Base-by-base conservation (phyloP, 2,329 filamentous ascomycete genomes). In the Colletotrichum magnum region DNA sequence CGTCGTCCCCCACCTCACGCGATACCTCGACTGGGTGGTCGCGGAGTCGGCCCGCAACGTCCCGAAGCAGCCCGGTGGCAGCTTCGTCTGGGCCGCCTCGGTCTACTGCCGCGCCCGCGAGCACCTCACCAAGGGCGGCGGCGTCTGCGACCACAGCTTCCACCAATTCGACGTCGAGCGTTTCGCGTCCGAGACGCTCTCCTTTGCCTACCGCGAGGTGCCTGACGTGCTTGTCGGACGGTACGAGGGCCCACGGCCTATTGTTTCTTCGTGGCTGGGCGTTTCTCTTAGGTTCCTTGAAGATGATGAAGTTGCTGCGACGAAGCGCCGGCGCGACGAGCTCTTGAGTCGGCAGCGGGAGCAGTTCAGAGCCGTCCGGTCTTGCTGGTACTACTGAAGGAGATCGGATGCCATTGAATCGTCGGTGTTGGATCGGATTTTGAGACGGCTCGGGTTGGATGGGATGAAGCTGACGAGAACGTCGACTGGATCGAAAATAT, bases 21-120 rank as follows among this genome's bases (percentile, higher is more conserved):
- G 62, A 9, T 81, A 79, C 60, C 72, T 81, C 63, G 76, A 79
- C 72, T 79, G 77, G 77, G 69, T 81, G 45, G 72, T 77, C 1
- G 67, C 66, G 21, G 69, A 68, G 10, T 72, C 75, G 13, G 74
- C 75, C 6, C 59, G 59, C 21, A 3, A 4, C 10, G 73, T 73
- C 24, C 72, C 78, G 4, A 63, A 70, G 15, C 62, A 36, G 9
- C 32, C 21, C 21, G 21, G 32, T 10, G 10, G 75, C 2, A 77
- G 72, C 60, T 78, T 76, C 26, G 68, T 76, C 48, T 81, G 78
- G 77, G 78, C 75, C 2, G 73, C 72, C 3, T 73, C 72, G 18
- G 72, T 76, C 21, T 79, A 75, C 36, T 64, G 77, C 10, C 76
- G 77, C 24, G 70, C 71, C 3, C 73, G 78, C 21, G 58, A 69